Evolutionary conservation across 169 alveolate species (phyloP), one percentile per base, ranked within the genome.

Genomic region (Eimeria sp.): DNA sequence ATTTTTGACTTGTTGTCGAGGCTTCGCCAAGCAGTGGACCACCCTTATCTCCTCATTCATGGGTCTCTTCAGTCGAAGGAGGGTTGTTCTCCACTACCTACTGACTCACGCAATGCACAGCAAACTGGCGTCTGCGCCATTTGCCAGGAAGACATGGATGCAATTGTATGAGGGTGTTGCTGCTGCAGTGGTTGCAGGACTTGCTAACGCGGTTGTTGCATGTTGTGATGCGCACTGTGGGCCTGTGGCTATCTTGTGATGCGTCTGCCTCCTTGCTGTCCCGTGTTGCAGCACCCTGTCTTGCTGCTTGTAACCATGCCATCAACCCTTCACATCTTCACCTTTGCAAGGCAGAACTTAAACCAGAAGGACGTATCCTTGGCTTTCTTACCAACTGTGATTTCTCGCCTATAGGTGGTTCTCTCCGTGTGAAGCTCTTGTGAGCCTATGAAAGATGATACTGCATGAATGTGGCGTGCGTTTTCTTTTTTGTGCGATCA

Each of bases 11-110:
- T 98, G 78, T 95, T 98, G 54, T 97, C 98, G 94, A 97, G 99
- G 67, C 97, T 98, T 65, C 97, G 99, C 27, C 99, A 98, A 95
- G 99, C 99, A 18, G 99, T 98, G 30, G 99, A 98, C 83, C 99
- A 98, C 75, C 99, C 99, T 4, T 98, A 98, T 86, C 96, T 98
- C 94, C 98, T 98, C 83, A 95, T 98, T 30, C 98, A 98, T 92
- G 99, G 99, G 22, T 97, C 98, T 58, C 95, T 97, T 22, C 95
- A 96, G 89, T 95, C 97, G 47, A 82, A 95, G 45, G 98, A 97
- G 76, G 98, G 97, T 40, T 87, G 94, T 49, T 88, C 95, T 25
- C 97, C 95, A 76, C 96, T 96, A 70, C 97, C 96, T 54, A 93
- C 96, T 54, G 97, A 95, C 63, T 96, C 96, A 54, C 98, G 89